These are phyloP conservation scores for Penicillium chermesinum DNA, from an alignment of 495 filamentous ascomycete genomes.

Conservation along the genomic window DNA sequence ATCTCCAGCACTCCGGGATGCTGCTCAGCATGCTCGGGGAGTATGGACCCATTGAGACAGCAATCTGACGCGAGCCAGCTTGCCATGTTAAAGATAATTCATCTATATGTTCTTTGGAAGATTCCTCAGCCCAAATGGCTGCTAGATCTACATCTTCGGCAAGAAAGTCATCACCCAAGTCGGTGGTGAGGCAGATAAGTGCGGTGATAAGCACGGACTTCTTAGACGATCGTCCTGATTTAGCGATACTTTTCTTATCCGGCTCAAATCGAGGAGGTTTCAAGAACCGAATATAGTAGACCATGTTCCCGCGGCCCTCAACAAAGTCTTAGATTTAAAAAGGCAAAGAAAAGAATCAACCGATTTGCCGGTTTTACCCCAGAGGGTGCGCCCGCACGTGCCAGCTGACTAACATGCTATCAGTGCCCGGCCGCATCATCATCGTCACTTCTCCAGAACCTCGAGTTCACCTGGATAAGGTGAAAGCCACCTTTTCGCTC, in stretches of 20 bases:
- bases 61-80: conserved; percentile 47
- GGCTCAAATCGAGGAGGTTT: conserved; percentile 54
- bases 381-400: conserved; percentile 17
- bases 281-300: conserved; percentile 72
- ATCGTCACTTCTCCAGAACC: conserved; percentile 3
- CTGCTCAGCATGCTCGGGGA: conserved; percentile 18
- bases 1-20: conserved; percentile 25
- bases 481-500: background rate
- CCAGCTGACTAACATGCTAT: conserved; percentile 18
- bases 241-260: conserved; percentile 5
- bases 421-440: conserved; percentile 15
- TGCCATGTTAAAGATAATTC: conserved; percentile 48
- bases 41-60: conserved; percentile 33
- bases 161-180: conserved; percentile 85
- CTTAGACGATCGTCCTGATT: conserved; percentile 16
- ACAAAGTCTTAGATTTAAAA: background rate
- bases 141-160: conserved; percentile 54
- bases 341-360: background rate
- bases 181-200: conserved; percentile 79
- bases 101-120: conserved; percentile 35
- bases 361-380: conserved; percentile 13
- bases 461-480: conserved; percentile 9
- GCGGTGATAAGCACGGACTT: conserved; percentile 40
- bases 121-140: conserved; percentile 30
- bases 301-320: conserved; percentile 29